Percentiles rank a stretch among this genome's conserved stretches.
Conservation (phyloP, 148 eudicot species). For the Drosera capensis region DNA sequence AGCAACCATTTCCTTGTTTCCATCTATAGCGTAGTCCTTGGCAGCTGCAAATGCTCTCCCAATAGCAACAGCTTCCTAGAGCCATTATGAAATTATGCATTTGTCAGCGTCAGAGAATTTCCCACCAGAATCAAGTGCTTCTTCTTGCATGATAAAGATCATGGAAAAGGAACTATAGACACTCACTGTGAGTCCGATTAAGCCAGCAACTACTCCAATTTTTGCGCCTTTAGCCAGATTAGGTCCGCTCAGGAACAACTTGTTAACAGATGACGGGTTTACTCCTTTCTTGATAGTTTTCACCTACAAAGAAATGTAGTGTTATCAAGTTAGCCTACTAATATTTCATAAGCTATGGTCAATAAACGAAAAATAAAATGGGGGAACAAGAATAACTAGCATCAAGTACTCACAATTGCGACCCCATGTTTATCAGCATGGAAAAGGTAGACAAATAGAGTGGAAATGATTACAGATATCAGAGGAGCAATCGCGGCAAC, state of each 20-base stretch:
- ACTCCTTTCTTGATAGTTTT: constrained; percentile 47
- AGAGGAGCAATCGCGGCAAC: constrained; percentile 82
- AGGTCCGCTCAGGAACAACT: constrained; percentile 42
- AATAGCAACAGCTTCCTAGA: constrained; percentile 78
- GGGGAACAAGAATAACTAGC: background rate
- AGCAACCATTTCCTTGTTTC: constrained; percentile 92
- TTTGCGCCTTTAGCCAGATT: constrained; percentile 38
- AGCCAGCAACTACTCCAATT: constrained; percentile 58
- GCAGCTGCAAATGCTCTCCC: constrained; percentile 81
- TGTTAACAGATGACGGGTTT: constrained; percentile 41
- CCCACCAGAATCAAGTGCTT: background rate
- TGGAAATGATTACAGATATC: constrained; percentile 54
- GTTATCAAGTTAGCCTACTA: background rate
- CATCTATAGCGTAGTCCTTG: constrained; percentile 77
- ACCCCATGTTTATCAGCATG: constrained; percentile 67
- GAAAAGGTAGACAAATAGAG: constrained; percentile 49
- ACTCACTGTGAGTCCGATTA: constrained; percentile 64
- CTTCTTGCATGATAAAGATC: background rate
- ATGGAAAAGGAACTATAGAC: background rate
- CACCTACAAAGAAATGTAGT: constrained; percentile 28
- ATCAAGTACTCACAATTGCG: constrained; percentile 33
- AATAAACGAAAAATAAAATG: background rate
- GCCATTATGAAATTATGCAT: background rate
- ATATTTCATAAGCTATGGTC: background rate
- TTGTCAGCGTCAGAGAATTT: background rate